Evolutionary conservation across 1,139 yeast genomes (phyloP).

Genomic region (Candida sp.): DNA sequence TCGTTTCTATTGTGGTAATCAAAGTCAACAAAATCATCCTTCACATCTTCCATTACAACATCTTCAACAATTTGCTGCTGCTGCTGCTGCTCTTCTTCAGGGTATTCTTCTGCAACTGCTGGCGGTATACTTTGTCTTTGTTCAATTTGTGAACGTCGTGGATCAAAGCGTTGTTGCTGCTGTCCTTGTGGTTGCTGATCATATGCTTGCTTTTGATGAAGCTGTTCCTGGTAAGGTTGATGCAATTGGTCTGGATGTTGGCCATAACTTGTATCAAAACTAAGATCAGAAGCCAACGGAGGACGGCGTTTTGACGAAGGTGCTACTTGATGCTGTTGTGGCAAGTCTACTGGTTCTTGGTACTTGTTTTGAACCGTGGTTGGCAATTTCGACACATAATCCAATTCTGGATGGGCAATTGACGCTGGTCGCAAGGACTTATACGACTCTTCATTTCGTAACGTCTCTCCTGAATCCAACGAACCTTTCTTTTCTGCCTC

Average conservation of each 20-base stretch:
- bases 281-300: conserved; percentile 3
- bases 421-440: conserved; percentile 7
- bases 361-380: conserved; percentile 35
- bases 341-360: conserved; percentile 39
- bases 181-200: neutral
- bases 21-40: conserved; percentile 29
- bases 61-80: conserved; percentile 4
- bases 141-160: conserved; percentile 9
- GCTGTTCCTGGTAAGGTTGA: conserved; percentile 9
- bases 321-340: conserved; percentile 23
- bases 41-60: conserved; percentile 8
- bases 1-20: conserved; percentile 31
- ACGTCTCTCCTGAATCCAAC: conserved; percentile 14
- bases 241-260: conserved; percentile 12
- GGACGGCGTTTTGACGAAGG: conserved; percentile 10
- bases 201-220: conserved; percentile 9
- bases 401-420: conserved; percentile 1
- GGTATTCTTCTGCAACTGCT: conserved; percentile 1
- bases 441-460: conserved; percentile 8
- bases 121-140: conserved; percentile 10
- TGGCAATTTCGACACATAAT: conserved; percentile 32
- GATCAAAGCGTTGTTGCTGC: conserved; percentile 10
- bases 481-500: conserved; percentile 9
- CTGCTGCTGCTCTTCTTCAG: conserved; percentile 6
- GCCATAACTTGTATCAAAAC: conserved; percentile 8